Base-by-base conservation (phyloP, 116 monocot genomes). In the Cymodocea nodosa region DNA sequence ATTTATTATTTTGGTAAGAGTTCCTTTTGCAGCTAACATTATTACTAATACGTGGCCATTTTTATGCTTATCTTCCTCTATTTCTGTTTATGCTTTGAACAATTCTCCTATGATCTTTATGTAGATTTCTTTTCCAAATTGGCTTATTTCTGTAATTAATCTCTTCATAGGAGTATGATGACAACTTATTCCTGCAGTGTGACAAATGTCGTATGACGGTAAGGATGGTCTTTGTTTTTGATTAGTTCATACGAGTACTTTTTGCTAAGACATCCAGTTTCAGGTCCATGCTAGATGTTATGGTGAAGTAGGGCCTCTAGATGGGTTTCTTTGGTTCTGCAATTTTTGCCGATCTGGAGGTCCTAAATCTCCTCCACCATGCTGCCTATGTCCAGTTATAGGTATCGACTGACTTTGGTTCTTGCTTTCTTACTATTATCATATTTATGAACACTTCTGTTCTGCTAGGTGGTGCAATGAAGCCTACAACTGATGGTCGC, bases 211-310 rank as follows among this genome's bases (percentile, higher is more conserved):
- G 92, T 10, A 89, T 99, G 82, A 92, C 86, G 89, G 99, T 98
- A 77, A 68, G 75, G 50, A 13, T 50, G 60, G 58, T 65, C 13
- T 64, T 11, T 59, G 15, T 71, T 50, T 50, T 59, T 10, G 13
- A 22, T 69, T 70, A 22, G 24, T 64, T 4, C 17, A 40, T 19
- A 16, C 50, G 49, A 65, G 40, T 65, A 17, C 50, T 35, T 18
- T 19, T 52, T 35, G n/a, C 1, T 35, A 3, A 34, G 13, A 15
- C 35, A 12, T 18, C 18, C 54, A 30, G 20, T 51, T 70, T 68
- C 68, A 98, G 98, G 98, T 99, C n/a, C 99, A 99, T 81, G 89
- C 92, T 52, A 89, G 80, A 76, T 99, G 99, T 65, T 99, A 99
- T 83, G 99, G 99, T 66, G 99, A 99, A 70, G 68, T 79, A 50